These are phyloP conservation scores for Tritrichomonas musculus DNA, from an alignment of 208 protist genomes.

Conservation along the genomic window DNA sequence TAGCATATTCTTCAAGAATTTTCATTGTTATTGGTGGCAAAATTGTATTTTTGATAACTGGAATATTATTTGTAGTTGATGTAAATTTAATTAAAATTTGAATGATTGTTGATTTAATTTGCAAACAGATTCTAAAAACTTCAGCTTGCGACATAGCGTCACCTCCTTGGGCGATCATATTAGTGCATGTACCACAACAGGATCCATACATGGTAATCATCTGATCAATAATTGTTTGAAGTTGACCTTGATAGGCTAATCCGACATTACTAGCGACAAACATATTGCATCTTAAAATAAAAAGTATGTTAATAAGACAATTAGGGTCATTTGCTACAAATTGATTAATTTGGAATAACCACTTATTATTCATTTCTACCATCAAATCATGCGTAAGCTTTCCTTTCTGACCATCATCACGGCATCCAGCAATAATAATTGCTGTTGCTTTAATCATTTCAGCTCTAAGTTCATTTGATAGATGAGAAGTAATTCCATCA, in stretches of 20 bases:
- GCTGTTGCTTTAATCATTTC: not conserved
- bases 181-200: not conserved
- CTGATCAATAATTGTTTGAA: not conserved
- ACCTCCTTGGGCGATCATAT: not conserved
- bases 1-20: not conserved
- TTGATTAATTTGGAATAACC: not conserved
- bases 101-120: not conserved
- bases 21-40: not conserved
- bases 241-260: not conserved
- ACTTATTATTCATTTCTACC: not conserved
- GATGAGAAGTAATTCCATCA: not conserved
- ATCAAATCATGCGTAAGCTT: not conserved
- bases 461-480: not conserved
- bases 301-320: not conserved
- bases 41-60: not conserved
- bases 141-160: not conserved
- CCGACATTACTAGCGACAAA: not conserved
- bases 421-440: not conserved
- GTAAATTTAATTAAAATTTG: not conserved
- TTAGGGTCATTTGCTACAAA: not conserved
- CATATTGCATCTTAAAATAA: not conserved
- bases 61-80: not conserved
- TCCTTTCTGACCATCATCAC: not conserved
- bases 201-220: not conserved
- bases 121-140: not conserved